Conservation (phyloP, 345 rosid genomes). For the Lepidium africanum region DNA sequence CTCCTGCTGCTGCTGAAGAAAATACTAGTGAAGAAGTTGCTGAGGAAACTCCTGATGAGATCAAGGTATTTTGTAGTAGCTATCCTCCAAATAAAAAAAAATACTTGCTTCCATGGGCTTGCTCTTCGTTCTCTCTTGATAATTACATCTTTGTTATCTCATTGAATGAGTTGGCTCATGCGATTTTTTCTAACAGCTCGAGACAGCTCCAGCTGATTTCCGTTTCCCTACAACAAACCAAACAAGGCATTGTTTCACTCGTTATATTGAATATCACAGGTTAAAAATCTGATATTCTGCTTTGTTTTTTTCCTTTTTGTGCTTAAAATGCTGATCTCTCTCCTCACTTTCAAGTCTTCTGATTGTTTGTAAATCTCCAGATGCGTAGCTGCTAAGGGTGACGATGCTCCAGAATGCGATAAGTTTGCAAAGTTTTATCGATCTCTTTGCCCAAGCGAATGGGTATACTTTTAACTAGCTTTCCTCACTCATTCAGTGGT, state of each 20-base stretch:
- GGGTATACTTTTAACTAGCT: slow-evolving; percentile 39
- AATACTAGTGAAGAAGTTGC: slow-evolving; percentile 39
- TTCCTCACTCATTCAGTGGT: background rate
- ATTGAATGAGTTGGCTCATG: background rate
- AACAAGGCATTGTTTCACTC: slow-evolving; percentile 96
- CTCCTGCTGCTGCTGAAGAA: slow-evolving; percentile 28
- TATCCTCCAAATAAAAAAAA: background rate
- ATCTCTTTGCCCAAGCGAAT: slow-evolving; percentile 94
- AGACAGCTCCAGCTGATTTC: slow-evolving; percentile 97
- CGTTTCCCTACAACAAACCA: slow-evolving; percentile 99
- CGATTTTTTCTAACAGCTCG: slow-evolving; percentile 47
- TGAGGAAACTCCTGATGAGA: slow-evolving; percentile 66
- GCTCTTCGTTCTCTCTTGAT: background rate
- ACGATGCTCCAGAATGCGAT: slow-evolving; percentile 82
- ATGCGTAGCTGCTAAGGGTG: slow-evolving; percentile 91
- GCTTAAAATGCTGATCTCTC: background rate
- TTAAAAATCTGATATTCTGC: slow-evolving; percentile 9
- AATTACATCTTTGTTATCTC: background rate
- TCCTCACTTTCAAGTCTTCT: background rate
- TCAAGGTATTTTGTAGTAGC: slow-evolving; percentile 45
- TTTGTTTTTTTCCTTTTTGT: background rate
- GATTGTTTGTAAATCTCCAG: slow-evolving; percentile 31
- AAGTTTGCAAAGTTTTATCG: slow-evolving; percentile 92
- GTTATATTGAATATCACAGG: slow-evolving; percentile 94
- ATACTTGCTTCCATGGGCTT: background rate